phyloP scores from a whole-genome alignment of 352 stramenopile genomes.

The Elongisporangium senticosum region DNA sequence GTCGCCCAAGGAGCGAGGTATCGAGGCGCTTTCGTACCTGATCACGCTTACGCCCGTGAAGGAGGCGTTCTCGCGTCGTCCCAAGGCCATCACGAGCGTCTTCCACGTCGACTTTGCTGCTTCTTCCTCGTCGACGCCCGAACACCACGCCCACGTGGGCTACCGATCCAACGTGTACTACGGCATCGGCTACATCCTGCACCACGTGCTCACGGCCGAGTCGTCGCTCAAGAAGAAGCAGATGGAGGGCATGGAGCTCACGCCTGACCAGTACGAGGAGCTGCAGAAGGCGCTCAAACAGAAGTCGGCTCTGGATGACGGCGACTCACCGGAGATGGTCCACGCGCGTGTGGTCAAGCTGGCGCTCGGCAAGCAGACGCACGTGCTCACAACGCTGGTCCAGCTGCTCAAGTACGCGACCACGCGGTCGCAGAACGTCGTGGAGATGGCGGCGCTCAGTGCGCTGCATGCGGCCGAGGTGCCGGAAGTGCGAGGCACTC shows the following conservation, averaged over 20 bases:
- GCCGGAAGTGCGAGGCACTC: constrained; percentile 53
- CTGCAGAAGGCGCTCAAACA: constrained; percentile 92
- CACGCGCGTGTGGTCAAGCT: constrained; percentile 50
- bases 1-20: constrained; percentile 75
- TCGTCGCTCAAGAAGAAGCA: constrained; percentile 93
- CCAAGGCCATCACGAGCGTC: constrained; percentile 53
- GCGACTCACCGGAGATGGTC: constrained; percentile 81
- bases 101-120: constrained; percentile 62
- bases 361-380: constrained; percentile 20
- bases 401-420: constrained; percentile 74
- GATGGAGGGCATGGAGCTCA: constrained; percentile 96
- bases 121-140: constrained; percentile 13
- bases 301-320: constrained; percentile 91
- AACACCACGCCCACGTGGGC: constrained; percentile 31
- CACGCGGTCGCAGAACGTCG: constrained; percentile 69
- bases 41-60: constrained; percentile 82
- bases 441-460: constrained; percentile 69
- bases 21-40: constrained; percentile 81
- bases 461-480: constrained; percentile 65
- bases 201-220: constrained; percentile 91
- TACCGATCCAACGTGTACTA: constrained; percentile 89
- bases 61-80: constrained; percentile 59
- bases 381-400: constrained; percentile 68
- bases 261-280: constrained; percentile 97
- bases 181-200: constrained; percentile 92